phyloP scores from a whole-genome alignment of 139 green algal species.

The Chlorella vulgaris region DNA sequence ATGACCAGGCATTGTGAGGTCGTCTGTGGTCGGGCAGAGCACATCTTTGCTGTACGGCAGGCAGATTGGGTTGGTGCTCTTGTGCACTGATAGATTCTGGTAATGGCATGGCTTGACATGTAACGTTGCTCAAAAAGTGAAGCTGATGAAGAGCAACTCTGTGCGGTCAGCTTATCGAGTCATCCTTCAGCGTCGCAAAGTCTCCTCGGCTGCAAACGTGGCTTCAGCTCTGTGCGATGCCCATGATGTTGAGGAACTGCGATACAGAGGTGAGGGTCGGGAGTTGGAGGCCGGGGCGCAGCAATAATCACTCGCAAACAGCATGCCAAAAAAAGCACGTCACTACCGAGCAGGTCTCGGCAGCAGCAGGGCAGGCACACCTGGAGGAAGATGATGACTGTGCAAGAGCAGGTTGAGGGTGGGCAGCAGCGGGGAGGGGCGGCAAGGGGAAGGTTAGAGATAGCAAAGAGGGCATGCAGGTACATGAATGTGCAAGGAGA shows the following conservation, averaged over 20 bases:
- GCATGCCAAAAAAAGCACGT: neutral
- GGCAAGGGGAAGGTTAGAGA: too few relatives aligned
- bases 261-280: neutral
- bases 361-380: neutral
- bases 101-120: too few relatives aligned
- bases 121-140: too few relatives aligned
- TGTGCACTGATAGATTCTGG: neutral
- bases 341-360: neutral
- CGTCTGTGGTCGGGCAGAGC: neutral
- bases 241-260: constrained; percentile 16
- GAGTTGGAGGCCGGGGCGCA: neutral
- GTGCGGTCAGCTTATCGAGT: neutral
- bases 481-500: too few relatives aligned
- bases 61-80: neutral
- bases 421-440: too few relatives aligned
- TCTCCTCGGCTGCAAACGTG: neutral
- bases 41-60: neutral
- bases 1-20: neutral
- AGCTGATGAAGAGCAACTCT: neutral
- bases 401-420: too few relatives aligned
- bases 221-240: neutral
- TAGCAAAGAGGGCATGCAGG: too few relatives aligned
- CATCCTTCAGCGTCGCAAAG: neutral
- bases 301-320: neutral
- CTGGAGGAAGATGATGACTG: constrained; percentile 40